Evolutionary conservation across 2,329 filamentous ascomycete genomes (phyloP), one percentile per base, ranked within the genome.

Genomic region (Diplodia corticola): DNA sequence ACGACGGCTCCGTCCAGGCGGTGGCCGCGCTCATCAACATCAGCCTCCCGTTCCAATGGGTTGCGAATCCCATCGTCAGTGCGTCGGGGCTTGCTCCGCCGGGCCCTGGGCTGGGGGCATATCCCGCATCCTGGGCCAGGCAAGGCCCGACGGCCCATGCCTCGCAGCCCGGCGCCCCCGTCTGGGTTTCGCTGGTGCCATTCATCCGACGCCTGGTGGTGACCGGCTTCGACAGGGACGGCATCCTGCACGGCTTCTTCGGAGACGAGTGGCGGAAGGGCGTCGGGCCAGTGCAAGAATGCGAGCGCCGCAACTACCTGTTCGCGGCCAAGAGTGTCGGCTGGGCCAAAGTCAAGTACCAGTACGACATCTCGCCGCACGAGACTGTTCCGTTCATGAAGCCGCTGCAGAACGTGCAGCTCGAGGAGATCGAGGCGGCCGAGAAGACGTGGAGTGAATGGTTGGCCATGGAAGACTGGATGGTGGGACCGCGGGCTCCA

Each of bases 381-480:
- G 93, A 98, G 80, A 90, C 87, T 2, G 87, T 97, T 1, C 95
- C 95, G 0, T 98, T 96, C 75, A 81, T 98, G 71, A 88, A 89
- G 70, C 93, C 94, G 4, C 80, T 97, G n/a, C 88, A 91, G 72
- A 86, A 88, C 64, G 88, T 91, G 0, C 86, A 87, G 7, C 88
- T 94, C 73, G 86, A 87, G 24, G 95, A 98, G 80, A 91, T 98
- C 68, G 86, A 91, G 69, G 86, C 82, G 15, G 93, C 93, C 0
- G 94, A 98, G 80, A 85, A 86, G 68, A 88, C 85, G 67, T 99
- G 95, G 95, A 96, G 92, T 75, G 89, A 94, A 73, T 98, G 94
- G 94, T 81, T 97, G 35, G 92, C 92, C 13, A 96, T 97, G 92
- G 92, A 97, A 78, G 94, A 97, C 77, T 98, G 94, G 94, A 96